Conservation (phyloP, 2,329 filamentous ascomycete species). For the Helminthosporium solani region DNA sequence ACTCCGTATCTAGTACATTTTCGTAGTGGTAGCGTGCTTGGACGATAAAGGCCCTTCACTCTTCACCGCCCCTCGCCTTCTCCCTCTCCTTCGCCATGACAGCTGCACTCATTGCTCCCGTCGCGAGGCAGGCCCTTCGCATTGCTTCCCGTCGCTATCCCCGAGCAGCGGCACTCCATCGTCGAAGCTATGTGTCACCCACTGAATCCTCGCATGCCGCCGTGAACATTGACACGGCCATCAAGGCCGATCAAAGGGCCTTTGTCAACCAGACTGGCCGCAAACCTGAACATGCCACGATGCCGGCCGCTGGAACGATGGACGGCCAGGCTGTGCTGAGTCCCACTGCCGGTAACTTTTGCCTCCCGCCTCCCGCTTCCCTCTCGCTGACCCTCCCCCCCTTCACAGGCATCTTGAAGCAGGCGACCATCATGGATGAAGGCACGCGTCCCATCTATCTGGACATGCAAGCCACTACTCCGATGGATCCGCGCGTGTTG, state of each 20-base stretch:
- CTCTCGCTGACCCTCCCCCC: slow-evolving; percentile 20
- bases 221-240: slow-evolving; percentile 77
- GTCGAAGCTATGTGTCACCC: slow-evolving; percentile 79
- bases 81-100: slow-evolving; percentile 47
- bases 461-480: slow-evolving; percentile 97
- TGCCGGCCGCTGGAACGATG: slow-evolving; percentile 60
- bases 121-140: slow-evolving; percentile 72
- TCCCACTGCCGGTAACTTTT: slow-evolving; percentile 65
- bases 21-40: no score
- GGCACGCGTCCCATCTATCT: slow-evolving; percentile 94
- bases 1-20: no score
- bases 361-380: slow-evolving; percentile 2
- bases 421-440: slow-evolving; percentile 90
- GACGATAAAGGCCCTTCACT: neutral
- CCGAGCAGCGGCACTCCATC: slow-evolving; percentile 43
- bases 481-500: slow-evolving; percentile 88
- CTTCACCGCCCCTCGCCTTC: slow-evolving; percentile 11
- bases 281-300: slow-evolving; percentile 56
- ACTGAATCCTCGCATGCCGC: slow-evolving; percentile 77
- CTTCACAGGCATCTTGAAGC: slow-evolving; percentile 77
- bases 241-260: slow-evolving; percentile 81
- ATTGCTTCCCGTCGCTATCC: slow-evolving; percentile 55
- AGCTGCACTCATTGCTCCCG: slow-evolving; percentile 59
- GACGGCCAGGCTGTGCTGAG: slow-evolving; percentile 71
- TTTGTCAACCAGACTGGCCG: slow-evolving; percentile 64